These are phyloP conservation scores for Viridothelium virens DNA, from an alignment of 495 filamentous ascomycete genomes.

Conservation along the genomic window DNA sequence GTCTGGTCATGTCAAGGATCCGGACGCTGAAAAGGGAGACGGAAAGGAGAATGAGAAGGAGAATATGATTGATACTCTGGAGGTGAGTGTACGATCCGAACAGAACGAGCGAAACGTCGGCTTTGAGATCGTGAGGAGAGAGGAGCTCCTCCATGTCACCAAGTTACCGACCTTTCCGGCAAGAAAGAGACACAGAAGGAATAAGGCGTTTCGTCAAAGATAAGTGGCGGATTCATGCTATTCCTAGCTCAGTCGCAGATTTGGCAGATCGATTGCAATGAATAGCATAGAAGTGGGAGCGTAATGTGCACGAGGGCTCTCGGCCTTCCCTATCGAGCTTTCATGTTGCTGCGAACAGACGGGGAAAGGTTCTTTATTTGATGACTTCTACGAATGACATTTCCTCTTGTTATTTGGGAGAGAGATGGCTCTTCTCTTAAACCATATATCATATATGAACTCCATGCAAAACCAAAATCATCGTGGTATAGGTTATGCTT, in stretches of 20 bases:
- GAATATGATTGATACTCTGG: neutral
- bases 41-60: neutral
- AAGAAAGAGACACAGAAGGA: neutral
- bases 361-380: neutral
- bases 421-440: no score
- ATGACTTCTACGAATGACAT: neutral
- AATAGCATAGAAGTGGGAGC: neutral
- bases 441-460: no score
- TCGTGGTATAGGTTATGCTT: neutral
- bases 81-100: neutral
- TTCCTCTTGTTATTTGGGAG: neutral
- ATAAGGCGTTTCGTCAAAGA: neutral
- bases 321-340: neutral
- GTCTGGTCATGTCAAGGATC: neutral
- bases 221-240: neutral
- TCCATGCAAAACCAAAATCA: neutral
- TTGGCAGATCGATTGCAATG: neutral
- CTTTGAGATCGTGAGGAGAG: neutral
- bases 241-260: no score
- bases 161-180: conserved; percentile 3
- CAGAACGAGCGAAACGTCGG: neutral
- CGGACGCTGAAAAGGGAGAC: neutral
- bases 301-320: neutral
- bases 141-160: neutral
- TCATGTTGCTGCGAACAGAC: neutral